Conservation (phyloP, 441 rosid genomes). For the Syzygium malaccense region DNA sequence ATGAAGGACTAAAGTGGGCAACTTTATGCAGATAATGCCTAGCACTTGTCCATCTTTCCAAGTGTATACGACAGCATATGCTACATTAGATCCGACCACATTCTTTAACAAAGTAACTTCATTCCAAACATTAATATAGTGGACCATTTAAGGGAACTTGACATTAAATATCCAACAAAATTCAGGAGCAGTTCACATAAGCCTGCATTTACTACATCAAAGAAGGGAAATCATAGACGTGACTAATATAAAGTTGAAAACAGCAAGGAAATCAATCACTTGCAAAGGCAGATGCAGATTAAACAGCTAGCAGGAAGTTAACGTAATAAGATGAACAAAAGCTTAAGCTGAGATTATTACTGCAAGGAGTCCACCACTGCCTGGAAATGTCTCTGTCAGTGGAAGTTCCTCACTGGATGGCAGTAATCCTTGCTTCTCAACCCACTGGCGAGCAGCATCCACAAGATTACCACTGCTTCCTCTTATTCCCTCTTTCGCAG, state of each 20-base stretch:
- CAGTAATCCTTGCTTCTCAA: conserved; percentile 98
- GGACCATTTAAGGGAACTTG: background rate
- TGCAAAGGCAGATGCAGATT: background rate
- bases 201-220: background rate
- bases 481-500: conserved; percentile 81
- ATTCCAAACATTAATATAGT: background rate
- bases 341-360: conserved; percentile 19
- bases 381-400: conserved; percentile 89
- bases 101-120: background rate
- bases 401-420: conserved; percentile 92
- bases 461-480: conserved; percentile 99
- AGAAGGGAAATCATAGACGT: background rate
- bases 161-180: background rate
- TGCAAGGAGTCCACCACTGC: conserved; percentile 68
- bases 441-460: conserved; percentile 98
- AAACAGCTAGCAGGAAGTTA: background rate
- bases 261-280: background rate
- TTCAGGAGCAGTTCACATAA: background rate
- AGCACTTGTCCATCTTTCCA: background rate
- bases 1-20: background rate
- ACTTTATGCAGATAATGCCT: background rate
- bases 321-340: background rate
- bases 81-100: background rate
- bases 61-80: background rate
- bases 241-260: background rate